Evolutionary conservation across 139 green algal species (phyloP), one percentile per base, ranked within the genome.

Genomic region (Closterium sp.): DNA sequence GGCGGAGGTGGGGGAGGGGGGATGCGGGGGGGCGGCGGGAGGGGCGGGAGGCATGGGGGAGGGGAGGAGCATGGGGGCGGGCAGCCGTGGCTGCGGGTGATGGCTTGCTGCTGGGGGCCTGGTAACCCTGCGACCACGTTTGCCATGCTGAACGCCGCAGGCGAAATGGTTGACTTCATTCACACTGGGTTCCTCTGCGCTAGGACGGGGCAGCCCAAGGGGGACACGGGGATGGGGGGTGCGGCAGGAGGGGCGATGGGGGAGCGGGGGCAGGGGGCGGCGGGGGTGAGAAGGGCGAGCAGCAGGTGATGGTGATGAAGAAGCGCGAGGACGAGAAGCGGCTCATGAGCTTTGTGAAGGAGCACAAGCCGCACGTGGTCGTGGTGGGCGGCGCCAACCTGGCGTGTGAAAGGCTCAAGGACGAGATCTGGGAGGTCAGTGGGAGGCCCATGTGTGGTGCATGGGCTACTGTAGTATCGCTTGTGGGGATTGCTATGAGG

Each of bases 331-430:
- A 96, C 87, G 87, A 87, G 33, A 34, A 93, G 23, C 94, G 92
- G 32, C 87, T 98, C 8, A 83, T 90, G 21, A 90, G 95, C 3
- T 97, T 98, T 94, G 95, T 98, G 6, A 86, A 96, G 91, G 93
- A 97, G 91, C 94, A 94, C 36, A 93, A 95, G 91, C 97, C 97
- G 12, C 96, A 98, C 91, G 95, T 96, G 23, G 95, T 98, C 33
- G 93, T 97, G 38, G 91, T 99, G 90, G 97, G 96, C 36, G 94
- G 89, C 9, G 87, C 89, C 21, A 90, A 93, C 35, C 94, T 96
- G 21, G 88, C 96, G 34, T 96, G 92, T 64, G 38, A 5, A 25
- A 92, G 95, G 87, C 94, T 99, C 91, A 91, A 95, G 32, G 94
- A 94, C 4, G 90, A 93, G 36, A 90, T 93, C 86, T 93, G 36